Percentiles rank a stretch among this genome's conserved stretches.
phyloP scores from a whole-genome alignment of 306 rosid species.

The Vicia sativa region DNA sequence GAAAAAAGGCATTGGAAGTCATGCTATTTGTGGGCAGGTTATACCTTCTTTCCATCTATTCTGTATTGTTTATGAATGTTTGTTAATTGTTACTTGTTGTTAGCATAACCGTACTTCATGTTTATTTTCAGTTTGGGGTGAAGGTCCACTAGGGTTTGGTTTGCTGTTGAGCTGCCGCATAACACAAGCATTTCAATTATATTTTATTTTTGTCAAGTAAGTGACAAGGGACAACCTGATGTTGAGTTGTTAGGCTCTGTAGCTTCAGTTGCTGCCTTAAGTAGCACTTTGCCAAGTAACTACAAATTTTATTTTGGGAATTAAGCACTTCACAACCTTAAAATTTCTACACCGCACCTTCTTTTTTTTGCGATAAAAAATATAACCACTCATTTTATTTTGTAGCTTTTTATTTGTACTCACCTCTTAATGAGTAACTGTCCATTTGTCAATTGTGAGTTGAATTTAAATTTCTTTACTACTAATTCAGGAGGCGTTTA shows the following conservation, averaged over 20 bases:
- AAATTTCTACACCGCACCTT: neutral
- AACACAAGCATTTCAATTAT: slow-evolving; percentile 79
- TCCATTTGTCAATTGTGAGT: slow-evolving; percentile 13
- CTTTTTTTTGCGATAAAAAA: neutral
- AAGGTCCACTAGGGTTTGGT: slow-evolving; percentile 94
- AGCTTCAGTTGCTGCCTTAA: slow-evolving; percentile 10
- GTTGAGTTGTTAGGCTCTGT: slow-evolving; percentile 24
- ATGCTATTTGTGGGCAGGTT: slow-evolving; percentile 95
- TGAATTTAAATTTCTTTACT: slow-evolving; percentile 21
- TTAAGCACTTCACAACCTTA: neutral
- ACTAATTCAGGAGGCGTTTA: slow-evolving; percentile 83
- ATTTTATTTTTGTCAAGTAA: slow-evolving; percentile 87
- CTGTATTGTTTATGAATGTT: slow-evolving; percentile 6
- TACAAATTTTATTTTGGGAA: neutral
- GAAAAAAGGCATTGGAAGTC: slow-evolving; percentile 69
- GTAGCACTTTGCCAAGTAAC: slow-evolving; percentile 7
- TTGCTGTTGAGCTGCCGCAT: slow-evolving; percentile 85
- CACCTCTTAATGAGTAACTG: slow-evolving; percentile 32
- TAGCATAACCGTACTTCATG: slow-evolving; percentile 26
- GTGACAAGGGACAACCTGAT: slow-evolving; percentile 43
- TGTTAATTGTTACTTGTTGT: slow-evolving; percentile 23
- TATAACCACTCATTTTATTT: neutral
- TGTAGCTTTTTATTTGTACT: neutral
- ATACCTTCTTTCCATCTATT: slow-evolving; percentile 37
- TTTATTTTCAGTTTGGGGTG: slow-evolving; percentile 82